Conservation (phyloP, 371 early-diverging fungal genomes). For the Mortierella sp. region DNA sequence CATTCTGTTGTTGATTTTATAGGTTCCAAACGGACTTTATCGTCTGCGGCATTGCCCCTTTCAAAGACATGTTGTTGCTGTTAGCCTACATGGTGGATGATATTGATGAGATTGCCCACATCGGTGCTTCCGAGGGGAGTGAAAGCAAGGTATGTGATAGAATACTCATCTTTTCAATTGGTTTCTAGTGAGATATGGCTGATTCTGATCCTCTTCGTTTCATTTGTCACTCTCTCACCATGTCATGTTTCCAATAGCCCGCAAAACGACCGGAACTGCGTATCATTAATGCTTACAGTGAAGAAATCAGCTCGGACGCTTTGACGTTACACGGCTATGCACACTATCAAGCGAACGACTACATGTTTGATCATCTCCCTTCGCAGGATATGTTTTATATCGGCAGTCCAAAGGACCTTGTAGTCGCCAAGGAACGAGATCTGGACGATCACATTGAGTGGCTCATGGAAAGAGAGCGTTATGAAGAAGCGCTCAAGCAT, state of each 20-base stretch:
- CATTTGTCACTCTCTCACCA: background rate
- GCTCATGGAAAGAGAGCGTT: slow-evolving; percentile 81
- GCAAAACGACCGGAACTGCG: slow-evolving; percentile 89
- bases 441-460: slow-evolving; percentile 93
- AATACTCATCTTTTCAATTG: too few relatives aligned
- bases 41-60: slow-evolving; percentile 89
- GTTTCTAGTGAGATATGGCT: background rate
- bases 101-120: slow-evolving; percentile 51
- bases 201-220: too few relatives aligned
- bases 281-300: slow-evolving; percentile 81
- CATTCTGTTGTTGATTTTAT: background rate
- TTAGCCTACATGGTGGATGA: slow-evolving; percentile 75
- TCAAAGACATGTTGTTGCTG: slow-evolving; percentile 78
- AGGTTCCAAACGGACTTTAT: slow-evolving; percentile 88
- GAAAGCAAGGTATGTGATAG: slow-evolving; percentile 27
- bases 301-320: slow-evolving; percentile 88
- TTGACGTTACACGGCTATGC: slow-evolving; percentile 84
- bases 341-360: slow-evolving; percentile 92
- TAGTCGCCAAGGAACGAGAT: slow-evolving; percentile 88
- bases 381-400: slow-evolving; percentile 83
- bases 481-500: slow-evolving; percentile 81
- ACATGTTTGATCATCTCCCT: slow-evolving; percentile 72
- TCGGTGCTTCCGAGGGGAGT: slow-evolving; percentile 36
- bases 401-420: slow-evolving; percentile 91
- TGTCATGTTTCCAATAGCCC: slow-evolving; percentile 17